A percentile compares a stretch with the other conserved stretches of the same genome.
phyloP scores from a whole-genome alignment of 106 monocot species.

The Narthecium ossifragum region DNA sequence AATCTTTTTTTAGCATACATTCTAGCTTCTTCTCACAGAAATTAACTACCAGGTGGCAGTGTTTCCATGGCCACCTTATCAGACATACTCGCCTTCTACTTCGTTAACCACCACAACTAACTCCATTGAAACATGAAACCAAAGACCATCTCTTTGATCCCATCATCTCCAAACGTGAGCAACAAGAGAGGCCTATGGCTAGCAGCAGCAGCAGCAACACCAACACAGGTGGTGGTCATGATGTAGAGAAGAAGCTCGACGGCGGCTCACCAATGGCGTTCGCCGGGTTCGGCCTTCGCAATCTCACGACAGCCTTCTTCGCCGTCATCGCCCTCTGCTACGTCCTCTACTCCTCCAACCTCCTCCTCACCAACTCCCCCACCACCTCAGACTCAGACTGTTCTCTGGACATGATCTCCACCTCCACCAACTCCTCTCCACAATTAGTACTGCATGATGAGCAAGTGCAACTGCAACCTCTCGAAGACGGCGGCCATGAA shows the following conservation, averaged over 20 bases:
- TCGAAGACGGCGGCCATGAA: not conserved
- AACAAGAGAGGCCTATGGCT: not conserved
- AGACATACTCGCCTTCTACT: constrained; percentile 1
- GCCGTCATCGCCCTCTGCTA: not conserved
- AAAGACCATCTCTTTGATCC: not conserved
- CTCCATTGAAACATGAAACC: not conserved
- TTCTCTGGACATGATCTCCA: not conserved
- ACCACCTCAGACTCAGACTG: too few species aligned
- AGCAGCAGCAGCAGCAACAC: too few species aligned
- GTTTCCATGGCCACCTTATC: too few species aligned
- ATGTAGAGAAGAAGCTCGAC: not conserved
- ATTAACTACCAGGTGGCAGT: too few species aligned
- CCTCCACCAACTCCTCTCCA: not conserved
- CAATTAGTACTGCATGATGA: not conserved
- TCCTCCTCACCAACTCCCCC: not conserved
- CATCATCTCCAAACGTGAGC: not conserved
- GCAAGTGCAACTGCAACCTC: not conserved
- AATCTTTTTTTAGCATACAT: too few species aligned
- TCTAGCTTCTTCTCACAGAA: too few species aligned
- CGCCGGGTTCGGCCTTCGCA: not conserved
- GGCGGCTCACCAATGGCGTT: not conserved
- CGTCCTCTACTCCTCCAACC: constrained; percentile 4
- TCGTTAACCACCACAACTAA: not conserved
- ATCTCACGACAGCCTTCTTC: not conserved
- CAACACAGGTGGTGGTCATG: not conserved